phyloP scores from a whole-genome alignment of 371 early-diverging fungal genomes.

The Mortierella sp. region DNA sequence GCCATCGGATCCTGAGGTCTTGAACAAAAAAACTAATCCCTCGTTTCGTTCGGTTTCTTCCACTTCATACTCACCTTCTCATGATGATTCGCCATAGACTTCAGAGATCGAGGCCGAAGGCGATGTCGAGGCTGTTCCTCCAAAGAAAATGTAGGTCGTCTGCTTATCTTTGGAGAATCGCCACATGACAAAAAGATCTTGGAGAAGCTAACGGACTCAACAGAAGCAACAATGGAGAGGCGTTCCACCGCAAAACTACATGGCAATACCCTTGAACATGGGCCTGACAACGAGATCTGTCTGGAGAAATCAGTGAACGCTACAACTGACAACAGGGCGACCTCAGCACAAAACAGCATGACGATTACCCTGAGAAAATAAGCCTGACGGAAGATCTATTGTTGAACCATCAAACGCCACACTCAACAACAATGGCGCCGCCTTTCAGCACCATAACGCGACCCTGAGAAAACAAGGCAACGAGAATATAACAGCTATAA shows the following conservation, averaged over 20 bases:
- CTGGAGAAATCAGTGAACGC: too few relatives aligned
- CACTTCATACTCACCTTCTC: not conserved
- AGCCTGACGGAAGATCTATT: too few relatives aligned
- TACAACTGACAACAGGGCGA: too few relatives aligned
- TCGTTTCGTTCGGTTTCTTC: not conserved
- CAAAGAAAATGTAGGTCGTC: slow-evolving; percentile 52
- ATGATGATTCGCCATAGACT: not conserved
- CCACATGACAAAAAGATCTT: not conserved
- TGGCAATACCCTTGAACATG: not conserved
- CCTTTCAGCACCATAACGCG: too few relatives aligned
- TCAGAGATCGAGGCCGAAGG: slow-evolving; percentile 17
- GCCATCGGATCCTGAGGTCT: not conserved
- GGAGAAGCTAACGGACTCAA: not conserved
- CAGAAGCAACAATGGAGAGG: not conserved
- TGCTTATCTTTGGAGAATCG: not conserved
- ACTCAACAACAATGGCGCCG: too few relatives aligned
- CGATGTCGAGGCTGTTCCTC: slow-evolving; percentile 33
- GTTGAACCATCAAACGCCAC: too few relatives aligned
- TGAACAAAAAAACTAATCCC: not conserved
- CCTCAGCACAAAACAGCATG: too few relatives aligned
- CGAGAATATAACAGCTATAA: not conserved
- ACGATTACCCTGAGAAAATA: too few relatives aligned
- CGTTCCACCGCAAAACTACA: not conserved
- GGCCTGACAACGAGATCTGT: too few relatives aligned
- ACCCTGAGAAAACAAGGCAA: not conserved